Evolutionary conservation across 1,139 yeast species (phyloP), one percentile per base, ranked within the genome.

Genomic region (Kodamaea sp.): DNA sequence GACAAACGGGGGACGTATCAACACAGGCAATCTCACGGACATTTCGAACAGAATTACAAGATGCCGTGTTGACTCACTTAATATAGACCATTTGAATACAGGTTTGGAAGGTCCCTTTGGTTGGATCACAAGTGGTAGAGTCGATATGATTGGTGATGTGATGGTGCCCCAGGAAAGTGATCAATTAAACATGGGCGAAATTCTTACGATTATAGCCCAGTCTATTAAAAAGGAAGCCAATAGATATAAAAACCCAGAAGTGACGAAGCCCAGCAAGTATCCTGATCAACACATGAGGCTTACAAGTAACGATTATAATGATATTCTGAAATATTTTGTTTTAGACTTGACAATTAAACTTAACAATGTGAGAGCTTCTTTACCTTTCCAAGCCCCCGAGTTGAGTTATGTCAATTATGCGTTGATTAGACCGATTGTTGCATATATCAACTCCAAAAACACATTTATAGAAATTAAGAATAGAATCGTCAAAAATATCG

Each of bases 51-150:
- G 84, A 42, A 78, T 86, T 23, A 89, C 95, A 4, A 71, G 96
- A 34, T 70, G 87, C 45, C 67, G 97, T 41, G 84, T 90, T 32
- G 97, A 92, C 55, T 81, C 88, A 11, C 76, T 92, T 38, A 83
- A 81, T 53, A 77, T 92, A 31, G 96, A 90, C 51, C 98, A 92
- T 62, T 66, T 92, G 46, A 92, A 92, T 55, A 76, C 86, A 1
- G 97, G 97, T 0, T 73, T 87, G 38, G 83, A 82, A 39, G 98
- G 98, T 0, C 96, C 97, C 5, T 87, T 92, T 62, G 97, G 97
- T 2, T 92, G 98, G 98, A 90, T 92, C 41, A 81, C 88, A 7
- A 75, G 77, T 44, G 98, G 98, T 6, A 80, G 80, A 42, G 97
- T 90, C 15, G 97, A 92, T 60, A 84, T 92, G 81, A 66, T 86